These are phyloP conservation scores for Calonectria pteridis DNA, from an alignment of 2,329 filamentous ascomycete species.

Conservation along the genomic window DNA sequence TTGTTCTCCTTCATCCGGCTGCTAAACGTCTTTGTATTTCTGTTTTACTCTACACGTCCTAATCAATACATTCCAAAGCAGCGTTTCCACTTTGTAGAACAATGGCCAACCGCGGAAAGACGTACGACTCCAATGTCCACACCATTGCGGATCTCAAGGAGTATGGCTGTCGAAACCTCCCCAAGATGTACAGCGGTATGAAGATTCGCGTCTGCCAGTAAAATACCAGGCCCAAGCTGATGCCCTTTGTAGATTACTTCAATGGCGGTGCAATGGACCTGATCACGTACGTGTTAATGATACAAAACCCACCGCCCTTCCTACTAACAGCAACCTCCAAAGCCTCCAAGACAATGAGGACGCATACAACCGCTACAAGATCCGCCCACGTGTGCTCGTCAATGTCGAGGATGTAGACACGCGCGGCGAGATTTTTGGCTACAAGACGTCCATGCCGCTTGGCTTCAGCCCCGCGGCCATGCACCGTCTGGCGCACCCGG, in stretches of 20 bases:
- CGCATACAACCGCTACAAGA: constrained; percentile 64
- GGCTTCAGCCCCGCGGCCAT: constrained; percentile 68
- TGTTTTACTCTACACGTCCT: neutral
- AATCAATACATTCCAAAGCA: neutral
- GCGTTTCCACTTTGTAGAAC: neutral
- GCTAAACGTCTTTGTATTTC: neutral
- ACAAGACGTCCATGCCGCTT: constrained; percentile 59
- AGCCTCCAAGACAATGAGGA: constrained; percentile 66
- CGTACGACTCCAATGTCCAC: constrained; percentile 33
- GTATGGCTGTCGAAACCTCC: constrained; percentile 27
- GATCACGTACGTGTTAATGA: constrained; percentile 33
- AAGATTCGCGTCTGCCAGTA: neutral
- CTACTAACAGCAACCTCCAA: neutral
- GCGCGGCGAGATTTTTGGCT: constrained; percentile 36
- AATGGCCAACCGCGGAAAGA: constrained; percentile 37
- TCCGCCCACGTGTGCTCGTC: constrained; percentile 52
- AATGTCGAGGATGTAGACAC: constrained; percentile 42
- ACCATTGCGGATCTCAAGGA: constrained; percentile 38
- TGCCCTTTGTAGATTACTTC: constrained; percentile 60
- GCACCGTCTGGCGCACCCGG: constrained; percentile 65
- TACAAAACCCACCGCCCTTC: neutral
- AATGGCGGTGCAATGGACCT: constrained; percentile 68
- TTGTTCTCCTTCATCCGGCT: neutral
- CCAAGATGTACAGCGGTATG: constrained; percentile 37
- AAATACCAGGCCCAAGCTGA: constrained; percentile 8